These are phyloP conservation scores for Salvia splendens DNA, from an alignment of 257 asterid genomes.

Conservation along the genomic window DNA sequence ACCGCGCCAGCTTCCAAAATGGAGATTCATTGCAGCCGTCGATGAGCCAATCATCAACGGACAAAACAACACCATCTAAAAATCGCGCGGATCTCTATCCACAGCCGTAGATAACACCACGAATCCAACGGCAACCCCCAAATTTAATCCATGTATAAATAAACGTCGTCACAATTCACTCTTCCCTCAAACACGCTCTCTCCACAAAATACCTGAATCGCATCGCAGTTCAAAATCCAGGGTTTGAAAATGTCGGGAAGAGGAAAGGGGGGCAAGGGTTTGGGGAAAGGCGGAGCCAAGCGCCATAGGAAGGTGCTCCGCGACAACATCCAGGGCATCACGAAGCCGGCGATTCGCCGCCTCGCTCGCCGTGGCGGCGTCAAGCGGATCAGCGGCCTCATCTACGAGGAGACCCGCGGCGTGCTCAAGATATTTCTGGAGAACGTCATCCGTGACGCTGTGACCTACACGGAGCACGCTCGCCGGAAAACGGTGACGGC, in stretches of 20 bases:
- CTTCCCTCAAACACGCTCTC: not conserved
- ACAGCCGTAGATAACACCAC: slow-evolving; percentile 26
- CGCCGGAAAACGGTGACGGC: slow-evolving; percentile 48
- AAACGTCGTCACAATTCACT: not conserved
- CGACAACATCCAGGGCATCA: slow-evolving; percentile 47
- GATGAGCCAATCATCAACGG: slow-evolving; percentile 28
- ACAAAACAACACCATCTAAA: not conserved
- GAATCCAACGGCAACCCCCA: slow-evolving; percentile 30
- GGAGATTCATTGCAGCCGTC: not conserved
- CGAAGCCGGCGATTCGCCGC: no score
- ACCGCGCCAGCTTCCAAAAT: slow-evolving; percentile 6
- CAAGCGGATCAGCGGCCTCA: no score
- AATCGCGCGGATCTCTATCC: slow-evolving; percentile 12
- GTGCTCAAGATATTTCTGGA: no score
- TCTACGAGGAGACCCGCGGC: no score
- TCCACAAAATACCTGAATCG: not conserved
- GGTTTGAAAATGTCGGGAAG: slow-evolving; percentile 41
- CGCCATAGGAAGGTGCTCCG: slow-evolving; percentile 46
- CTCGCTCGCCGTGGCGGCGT: no score
- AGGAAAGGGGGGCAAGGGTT: slow-evolving; percentile 52
- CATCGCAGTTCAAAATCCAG: not conserved
- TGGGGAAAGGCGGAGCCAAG: slow-evolving; percentile 53
- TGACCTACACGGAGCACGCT: no score
- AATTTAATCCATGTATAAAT: not conserved
- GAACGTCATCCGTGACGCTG: no score